phyloP scores from a whole-genome alignment of 148 eudicot species.

The Camellia granthamiana region DNA sequence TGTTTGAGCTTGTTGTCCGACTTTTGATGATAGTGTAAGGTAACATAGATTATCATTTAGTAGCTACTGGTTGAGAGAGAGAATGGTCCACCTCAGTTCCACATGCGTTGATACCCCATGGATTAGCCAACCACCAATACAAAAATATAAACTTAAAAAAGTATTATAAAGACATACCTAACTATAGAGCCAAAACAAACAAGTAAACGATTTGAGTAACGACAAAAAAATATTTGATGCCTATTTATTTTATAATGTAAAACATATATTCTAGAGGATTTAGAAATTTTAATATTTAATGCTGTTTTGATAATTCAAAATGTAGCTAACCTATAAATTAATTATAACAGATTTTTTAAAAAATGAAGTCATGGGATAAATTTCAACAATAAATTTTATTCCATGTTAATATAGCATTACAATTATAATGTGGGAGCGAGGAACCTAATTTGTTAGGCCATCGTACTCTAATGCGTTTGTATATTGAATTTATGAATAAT shows the following conservation, averaged over 20 bases:
- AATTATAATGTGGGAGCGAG: no score
- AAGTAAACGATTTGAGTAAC: constrained; percentile 12
- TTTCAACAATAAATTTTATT: no score
- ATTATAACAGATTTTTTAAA: neutral
- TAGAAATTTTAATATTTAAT: neutral
- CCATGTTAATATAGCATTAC: neutral
- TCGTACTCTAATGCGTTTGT: no score
- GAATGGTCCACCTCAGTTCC: constrained; percentile 10
- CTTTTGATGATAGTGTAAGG: neutral
- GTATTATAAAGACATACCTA: neutral
- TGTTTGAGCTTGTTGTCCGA: neutral
- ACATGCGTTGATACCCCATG: constrained; percentile 37
- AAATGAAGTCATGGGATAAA: no score
- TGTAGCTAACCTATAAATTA: neutral
- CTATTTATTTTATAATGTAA: constrained; percentile 15
- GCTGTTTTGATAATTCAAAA: neutral
- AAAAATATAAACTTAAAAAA: neutral
- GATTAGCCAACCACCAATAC: constrained; percentile 23
- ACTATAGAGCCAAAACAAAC: neutral
- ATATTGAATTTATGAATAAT: no score
- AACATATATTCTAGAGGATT: constrained; percentile 7
- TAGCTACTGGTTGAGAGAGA: neutral
- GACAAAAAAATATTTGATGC: constrained; percentile 5
- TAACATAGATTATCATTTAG: neutral
- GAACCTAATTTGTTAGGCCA: no score